Evolutionary conservation across 2,329 filamentous ascomycete species (phyloP), one percentile per base, ranked within the genome.

Genomic region (Ceratocystis lukuohia): DNA sequence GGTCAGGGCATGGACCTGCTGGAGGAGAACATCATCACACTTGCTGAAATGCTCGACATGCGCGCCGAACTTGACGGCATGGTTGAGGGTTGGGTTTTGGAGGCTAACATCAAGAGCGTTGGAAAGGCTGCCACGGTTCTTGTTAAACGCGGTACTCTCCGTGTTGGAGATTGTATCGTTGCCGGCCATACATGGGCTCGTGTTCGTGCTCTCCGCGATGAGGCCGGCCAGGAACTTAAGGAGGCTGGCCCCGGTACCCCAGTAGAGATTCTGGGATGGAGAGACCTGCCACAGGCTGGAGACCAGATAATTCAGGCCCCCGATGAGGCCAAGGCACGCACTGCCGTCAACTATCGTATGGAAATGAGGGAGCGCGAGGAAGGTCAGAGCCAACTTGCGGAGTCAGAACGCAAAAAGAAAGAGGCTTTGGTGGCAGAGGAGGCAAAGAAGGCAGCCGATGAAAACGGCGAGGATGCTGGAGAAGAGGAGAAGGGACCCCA

Each of bases 191-290:
- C 91, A 0, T 96, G 91, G 88, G 87, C 92, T 59, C 88, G 87
- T 70, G 86, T 99, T n/a, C 86, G 92, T 37, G 84, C 84, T 44
- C 79, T 99, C 25, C 85, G 86, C 30, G 96, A 96, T 73, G 93
- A 97, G 77, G 88, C 88, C 3, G 93, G 94, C 22, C 76, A 81
- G 1, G 80, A 86, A 12, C 78, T 97, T 17, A 71, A 79, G 0
- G 86, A 91, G 74, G 92, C 91, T 15, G 84, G 86, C 0, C 95
- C 94, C 0, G 94, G 94, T 45, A 94, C 87, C 33, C 91, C 95
- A 0, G 89, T 96, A 2, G 91, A 97, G 75, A 84, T 99, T 22
- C 85, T 96, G 69, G 94, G 94, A n/a, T 99, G 94, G 94, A 86
- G 87, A 71, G 88, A 91, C 45, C 75, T 83, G 5, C 93, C 94